Evolutionary conservation across 2,329 filamentous ascomycete species (phyloP), one percentile per base, ranked within the genome.

Genomic region (Fusarium graminum): DNA sequence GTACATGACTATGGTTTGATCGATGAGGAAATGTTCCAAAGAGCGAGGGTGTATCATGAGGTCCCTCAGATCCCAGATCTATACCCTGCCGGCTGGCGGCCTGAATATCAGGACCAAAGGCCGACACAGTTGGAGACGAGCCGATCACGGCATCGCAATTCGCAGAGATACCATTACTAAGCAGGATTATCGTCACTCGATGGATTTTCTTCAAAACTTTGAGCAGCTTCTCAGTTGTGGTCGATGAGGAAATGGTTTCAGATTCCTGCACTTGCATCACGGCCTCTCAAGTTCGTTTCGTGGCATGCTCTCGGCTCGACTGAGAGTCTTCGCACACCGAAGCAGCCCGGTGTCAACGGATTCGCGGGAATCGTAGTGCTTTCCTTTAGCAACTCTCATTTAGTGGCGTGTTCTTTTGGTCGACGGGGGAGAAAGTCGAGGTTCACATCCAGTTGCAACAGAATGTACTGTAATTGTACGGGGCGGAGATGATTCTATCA

Each of bases 1-100:
- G 39, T 83, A 49, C 30, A 65, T 16, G 16, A 63, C 0, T 44
- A 73, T 3, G 42, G 64, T 0, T 36, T 80, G 22, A 75, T 85
- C 19, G 43, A 52, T 5, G 40, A 69, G 1, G 55, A 68, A 0
- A 55, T 52, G 25, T 79, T 73, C 39, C 57, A 64, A 39, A 36
- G 28, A 19, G 72, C 65, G 4, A 70, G 12, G 19, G 28, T 43
- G 10, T 64, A 59, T 17, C 62, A 68, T 6, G 74, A 76, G 57
- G 44, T 51, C 39, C 53, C 59, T 10, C 66, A 72, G 28, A 51
- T 58, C 16, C 50, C 36, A 4, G 55, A 56, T 13, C 51, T 68
- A 6, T 39, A 69, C 22, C 67, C 55, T 19, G 52, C 61, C 7
- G 68, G 65, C n/a, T 72, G 52, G 57, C 60, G 53, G 6, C 63